phyloP scores from a whole-genome alignment of 75 land plant species.

The Adiantum capillusveneris region DNA sequence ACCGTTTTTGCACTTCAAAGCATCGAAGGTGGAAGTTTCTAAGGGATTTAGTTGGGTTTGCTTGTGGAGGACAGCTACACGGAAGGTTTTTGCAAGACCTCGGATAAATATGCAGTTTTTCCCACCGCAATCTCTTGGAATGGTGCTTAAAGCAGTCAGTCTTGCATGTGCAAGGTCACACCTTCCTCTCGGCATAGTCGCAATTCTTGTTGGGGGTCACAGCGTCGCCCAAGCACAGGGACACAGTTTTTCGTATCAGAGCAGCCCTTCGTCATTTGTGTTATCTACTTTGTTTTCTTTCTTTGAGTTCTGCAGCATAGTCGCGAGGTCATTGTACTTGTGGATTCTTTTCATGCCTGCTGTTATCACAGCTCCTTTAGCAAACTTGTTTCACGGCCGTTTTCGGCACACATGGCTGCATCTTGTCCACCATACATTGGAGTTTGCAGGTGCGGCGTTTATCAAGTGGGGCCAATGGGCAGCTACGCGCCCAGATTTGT shows the following conservation, averaged over 20 bases:
- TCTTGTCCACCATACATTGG: slow-evolving; percentile 50
- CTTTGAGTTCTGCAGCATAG: slow-evolving; percentile 37
- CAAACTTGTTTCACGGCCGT: slow-evolving; percentile 30
- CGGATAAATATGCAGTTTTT: no score
- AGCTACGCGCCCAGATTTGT: no score
- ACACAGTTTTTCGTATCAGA: background rate
- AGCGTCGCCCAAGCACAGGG: background rate
- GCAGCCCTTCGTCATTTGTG: slow-evolving; percentile 4
- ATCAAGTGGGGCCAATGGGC: slow-evolving; percentile 98
- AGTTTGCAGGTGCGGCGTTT: slow-evolving; percentile 80
- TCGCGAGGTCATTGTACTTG: slow-evolving; percentile 39
- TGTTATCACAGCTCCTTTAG: slow-evolving; percentile 60
- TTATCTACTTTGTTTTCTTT: slow-evolving; percentile 26
- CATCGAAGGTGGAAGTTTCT: no score
- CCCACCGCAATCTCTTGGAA: no score
- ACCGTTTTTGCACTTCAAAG: no score
- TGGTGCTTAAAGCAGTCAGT: slow-evolving; percentile 45
- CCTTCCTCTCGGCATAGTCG: slow-evolving; percentile 50
- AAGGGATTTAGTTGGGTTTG: no score
- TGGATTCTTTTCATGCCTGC: slow-evolving; percentile 53
- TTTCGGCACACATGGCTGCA: slow-evolving; percentile 56
- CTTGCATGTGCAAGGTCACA: slow-evolving; percentile 53
- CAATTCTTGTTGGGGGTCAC: slow-evolving; percentile 34
- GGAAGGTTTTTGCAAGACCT: no score
- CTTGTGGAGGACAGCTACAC: no score